These are phyloP conservation scores for Tarenaya hassleriana DNA, from an alignment of 345 rosid genomes.

Conservation along the genomic window DNA sequence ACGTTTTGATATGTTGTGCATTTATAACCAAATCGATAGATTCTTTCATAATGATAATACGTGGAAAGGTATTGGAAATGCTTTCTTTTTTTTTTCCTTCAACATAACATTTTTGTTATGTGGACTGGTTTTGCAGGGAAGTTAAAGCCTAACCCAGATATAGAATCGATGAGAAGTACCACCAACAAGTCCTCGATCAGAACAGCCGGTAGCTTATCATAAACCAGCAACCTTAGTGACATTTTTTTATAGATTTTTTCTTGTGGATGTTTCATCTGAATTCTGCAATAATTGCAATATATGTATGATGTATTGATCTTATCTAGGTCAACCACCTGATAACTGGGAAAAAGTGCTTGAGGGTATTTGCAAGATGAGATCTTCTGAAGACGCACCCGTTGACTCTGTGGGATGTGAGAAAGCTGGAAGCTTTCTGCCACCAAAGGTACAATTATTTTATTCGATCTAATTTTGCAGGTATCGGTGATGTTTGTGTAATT, in stretches of 20 bases:
- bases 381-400: slow-evolving; percentile 36
- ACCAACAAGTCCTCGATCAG: slow-evolving; percentile 20
- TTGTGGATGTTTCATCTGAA: not conserved
- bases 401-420: slow-evolving; percentile 38
- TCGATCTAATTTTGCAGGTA: not conserved
- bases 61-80: too few relatives aligned
- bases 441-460: slow-evolving; percentile 16
- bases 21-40: too few relatives aligned
- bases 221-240: not conserved
- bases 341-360: slow-evolving; percentile 27
- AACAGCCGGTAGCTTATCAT: slow-evolving; percentile 17
- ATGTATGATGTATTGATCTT: slow-evolving; percentile 3
- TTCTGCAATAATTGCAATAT: not conserved
- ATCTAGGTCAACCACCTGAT: slow-evolving; percentile 25
- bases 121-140: slow-evolving; percentile 32
- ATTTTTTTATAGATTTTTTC: slow-evolving; percentile 1
- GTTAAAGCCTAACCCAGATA: slow-evolving; percentile 25
- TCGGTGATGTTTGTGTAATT: not conserved
- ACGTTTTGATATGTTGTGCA: too few relatives aligned
- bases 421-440: slow-evolving; percentile 33
- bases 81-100: too few relatives aligned
- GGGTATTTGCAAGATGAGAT: slow-evolving; percentile 34
- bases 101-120: too few relatives aligned
- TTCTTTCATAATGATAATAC: too few relatives aligned
- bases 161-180: slow-evolving; percentile 17